These are phyloP conservation scores for Fusarium piperis DNA, from an alignment of 2,329 filamentous ascomycete genomes.

Conservation along the genomic window DNA sequence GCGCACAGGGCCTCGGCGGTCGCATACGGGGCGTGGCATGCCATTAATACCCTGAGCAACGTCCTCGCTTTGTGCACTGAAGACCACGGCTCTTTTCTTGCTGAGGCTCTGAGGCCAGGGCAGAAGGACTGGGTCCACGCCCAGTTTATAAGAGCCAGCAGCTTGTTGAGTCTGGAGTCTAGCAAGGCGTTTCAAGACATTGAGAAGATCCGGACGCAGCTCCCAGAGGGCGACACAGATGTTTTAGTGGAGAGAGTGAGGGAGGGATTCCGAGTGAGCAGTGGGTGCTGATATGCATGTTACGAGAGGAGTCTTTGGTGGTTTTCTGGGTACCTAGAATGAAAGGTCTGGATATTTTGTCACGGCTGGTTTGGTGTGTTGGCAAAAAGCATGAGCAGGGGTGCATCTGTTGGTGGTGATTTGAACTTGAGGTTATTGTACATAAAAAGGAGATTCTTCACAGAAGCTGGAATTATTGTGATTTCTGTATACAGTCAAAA, in stretches of 20 bases:
- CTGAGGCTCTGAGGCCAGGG: neutral
- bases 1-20: constrained; percentile 3
- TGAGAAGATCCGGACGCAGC: neutral
- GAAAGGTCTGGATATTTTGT: neutral
- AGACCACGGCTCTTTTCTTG: neutral
- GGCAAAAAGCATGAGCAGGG: neutral
- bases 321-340: neutral
- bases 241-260: neutral
- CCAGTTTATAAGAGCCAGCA: neutral
- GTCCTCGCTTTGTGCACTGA: neutral
- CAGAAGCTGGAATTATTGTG: neutral
- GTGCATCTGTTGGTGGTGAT: neutral
- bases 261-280: neutral
- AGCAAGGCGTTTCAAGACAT: neutral
- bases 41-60: neutral
- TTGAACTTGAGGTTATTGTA: neutral
- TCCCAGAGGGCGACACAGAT: neutral
- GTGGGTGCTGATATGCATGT: neutral
- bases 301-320: neutral
- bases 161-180: neutral
- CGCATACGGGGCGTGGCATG: constrained; percentile 9
- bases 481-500: neutral
- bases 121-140: constrained; percentile 8
- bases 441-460: neutral
- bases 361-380: neutral